These are phyloP conservation scores for Meyerozyma athensensis DNA, from an alignment of 1,139 yeast species.

Conservation along the genomic window DNA sequence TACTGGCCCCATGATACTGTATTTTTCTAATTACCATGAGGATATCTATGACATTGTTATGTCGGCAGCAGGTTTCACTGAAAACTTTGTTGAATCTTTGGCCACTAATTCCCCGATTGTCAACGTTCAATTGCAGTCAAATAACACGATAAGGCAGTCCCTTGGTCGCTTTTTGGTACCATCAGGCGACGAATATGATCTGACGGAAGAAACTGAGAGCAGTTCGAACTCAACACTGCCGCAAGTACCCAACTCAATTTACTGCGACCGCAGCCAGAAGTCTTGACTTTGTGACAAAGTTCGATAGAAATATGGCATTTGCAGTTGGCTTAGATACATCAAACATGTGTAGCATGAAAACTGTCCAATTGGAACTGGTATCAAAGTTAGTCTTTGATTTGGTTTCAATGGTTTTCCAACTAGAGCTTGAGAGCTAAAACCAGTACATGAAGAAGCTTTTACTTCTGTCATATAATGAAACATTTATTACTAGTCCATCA, in stretches of 20 bases:
- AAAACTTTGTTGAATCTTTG: background rate
- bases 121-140: constrained; percentile 3
- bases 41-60: constrained; percentile 1
- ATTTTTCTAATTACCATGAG: background rate
- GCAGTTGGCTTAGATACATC: constrained; percentile 3
- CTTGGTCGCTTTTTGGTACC: constrained; percentile 2
- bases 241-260: constrained; percentile 2
- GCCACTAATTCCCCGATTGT: background rate
- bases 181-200: constrained; percentile 1
- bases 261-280: constrained; percentile 2
- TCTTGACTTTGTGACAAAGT: constrained; percentile 2
- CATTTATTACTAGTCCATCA: constrained; percentile 2
- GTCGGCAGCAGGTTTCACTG: constrained; percentile 2
- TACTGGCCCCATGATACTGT: constrained; percentile 3
- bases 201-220: constrained; percentile 1
- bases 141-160: constrained; percentile 2
- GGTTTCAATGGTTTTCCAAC: constrained; percentile 1
- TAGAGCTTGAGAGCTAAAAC: constrained; percentile 1
- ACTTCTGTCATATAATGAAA: constrained; percentile 1
- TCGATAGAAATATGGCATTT: constrained; percentile 1
- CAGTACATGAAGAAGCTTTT: constrained; percentile 1
- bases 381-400: background rate
- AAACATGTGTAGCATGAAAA: background rate
- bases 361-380: constrained; percentile 2
- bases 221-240: constrained; percentile 1